A percentile compares a stretch with the other conserved stretches of the same genome.
Conservation (phyloP, 176 grass and related monocot genomes). For the bread wheat (Triticum aestivum) region DNA sequence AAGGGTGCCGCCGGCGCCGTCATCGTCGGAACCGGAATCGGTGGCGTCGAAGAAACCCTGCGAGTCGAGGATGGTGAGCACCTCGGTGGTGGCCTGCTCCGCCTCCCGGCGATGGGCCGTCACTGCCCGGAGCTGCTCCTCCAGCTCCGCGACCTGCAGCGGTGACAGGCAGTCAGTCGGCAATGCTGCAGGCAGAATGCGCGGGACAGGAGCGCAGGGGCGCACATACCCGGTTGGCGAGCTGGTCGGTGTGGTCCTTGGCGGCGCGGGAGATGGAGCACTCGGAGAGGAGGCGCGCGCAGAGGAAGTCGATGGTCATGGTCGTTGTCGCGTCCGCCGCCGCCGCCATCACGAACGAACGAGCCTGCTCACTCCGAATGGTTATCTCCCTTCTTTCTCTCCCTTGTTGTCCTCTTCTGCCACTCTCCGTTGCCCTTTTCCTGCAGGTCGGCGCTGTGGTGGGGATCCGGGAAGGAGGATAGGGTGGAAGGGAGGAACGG, state of each 20-base stretch:
- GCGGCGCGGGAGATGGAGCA: conserved; percentile 80
- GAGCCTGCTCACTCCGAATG: not conserved
- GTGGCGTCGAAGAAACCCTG: conserved; percentile 51
- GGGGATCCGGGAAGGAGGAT: no score
- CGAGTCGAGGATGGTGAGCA: conserved; percentile 63
- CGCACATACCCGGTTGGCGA: conserved; percentile 51
- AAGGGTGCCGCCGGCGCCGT: conserved; percentile 19
- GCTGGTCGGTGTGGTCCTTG: conserved; percentile 83
- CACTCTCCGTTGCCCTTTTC: no score
- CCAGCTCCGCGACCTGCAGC: conserved; percentile 42
- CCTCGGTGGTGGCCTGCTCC: conserved; percentile 61
- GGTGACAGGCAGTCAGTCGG: not conserved
- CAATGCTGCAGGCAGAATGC: not conserved
- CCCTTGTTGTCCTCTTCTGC: no score
- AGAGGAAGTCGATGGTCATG: conserved; percentile 98
- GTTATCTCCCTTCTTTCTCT: no score
- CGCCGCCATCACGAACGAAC: not conserved
- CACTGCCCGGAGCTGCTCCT: conserved; percentile 48
- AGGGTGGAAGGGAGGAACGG: no score
- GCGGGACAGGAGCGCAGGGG: no score
- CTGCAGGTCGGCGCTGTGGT: no score
- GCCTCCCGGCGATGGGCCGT: conserved; percentile 54
- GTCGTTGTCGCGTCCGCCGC: conserved; percentile 48
- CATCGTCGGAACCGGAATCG: conserved; percentile 56
- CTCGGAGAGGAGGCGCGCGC: conserved; percentile 94